Conservation (phyloP, 257 asterid genomes). For the Solanum pimpinellifolium region DNA sequence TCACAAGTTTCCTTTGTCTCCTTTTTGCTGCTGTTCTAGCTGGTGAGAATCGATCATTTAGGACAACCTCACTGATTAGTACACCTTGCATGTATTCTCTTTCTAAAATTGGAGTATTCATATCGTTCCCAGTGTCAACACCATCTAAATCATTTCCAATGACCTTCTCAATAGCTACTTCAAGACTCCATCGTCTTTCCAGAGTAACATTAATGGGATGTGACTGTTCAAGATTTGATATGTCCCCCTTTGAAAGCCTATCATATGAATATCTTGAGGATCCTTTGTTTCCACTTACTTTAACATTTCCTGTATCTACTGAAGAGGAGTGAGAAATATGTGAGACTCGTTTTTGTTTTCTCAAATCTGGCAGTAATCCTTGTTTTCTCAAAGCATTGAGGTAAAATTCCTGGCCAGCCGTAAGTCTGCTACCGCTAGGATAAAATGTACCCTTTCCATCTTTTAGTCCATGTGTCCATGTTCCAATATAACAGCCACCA, state of each 20-base stretch:
- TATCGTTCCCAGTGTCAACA: slow-evolving; percentile 36
- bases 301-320: slow-evolving; percentile 34
- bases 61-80: slow-evolving; percentile 67
- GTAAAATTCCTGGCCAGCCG: slow-evolving; percentile 58
- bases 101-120: slow-evolving; percentile 60
- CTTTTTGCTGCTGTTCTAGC: slow-evolving; percentile 49
- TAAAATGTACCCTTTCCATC: slow-evolving; percentile 94
- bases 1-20: slow-evolving; percentile 57
- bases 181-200: slow-evolving; percentile 91
- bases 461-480: slow-evolving; percentile 84
- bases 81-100: slow-evolving; percentile 98
- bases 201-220: slow-evolving; percentile 38
- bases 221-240: slow-evolving; percentile 49
- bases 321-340: slow-evolving; percentile 49
- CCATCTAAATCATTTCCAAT: slow-evolving; percentile 49
- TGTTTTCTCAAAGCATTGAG: slow-evolving; percentile 74
- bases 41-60: slow-evolving; percentile 59
- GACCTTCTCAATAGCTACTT: slow-evolving; percentile 79
- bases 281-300: slow-evolving; percentile 35
- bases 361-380: slow-evolving; percentile 70
- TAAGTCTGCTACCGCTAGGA: slow-evolving; percentile 62
- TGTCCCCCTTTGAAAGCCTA: slow-evolving; percentile 33
- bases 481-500: slow-evolving; percentile 78
- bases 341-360: slow-evolving; percentile 63
- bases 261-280: slow-evolving; percentile 32